Evolutionary conservation across 345 rosid species (phyloP).

Genomic region (Nasturtium officinale): DNA sequence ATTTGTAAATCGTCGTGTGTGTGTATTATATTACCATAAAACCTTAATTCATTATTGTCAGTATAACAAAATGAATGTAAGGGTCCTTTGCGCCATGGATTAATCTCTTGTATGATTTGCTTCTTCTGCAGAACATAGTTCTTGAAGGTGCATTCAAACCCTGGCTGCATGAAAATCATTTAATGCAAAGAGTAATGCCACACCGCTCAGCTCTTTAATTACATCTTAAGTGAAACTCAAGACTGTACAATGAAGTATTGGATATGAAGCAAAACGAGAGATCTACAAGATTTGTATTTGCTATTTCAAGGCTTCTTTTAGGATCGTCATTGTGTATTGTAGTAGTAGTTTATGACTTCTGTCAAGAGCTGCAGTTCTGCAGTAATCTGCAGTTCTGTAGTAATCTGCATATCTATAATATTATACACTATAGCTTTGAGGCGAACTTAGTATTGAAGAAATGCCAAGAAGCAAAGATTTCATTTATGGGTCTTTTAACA

Average conservation of each 20-base stretch:
- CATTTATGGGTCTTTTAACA: constrained; percentile 8
- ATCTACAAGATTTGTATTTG: constrained; percentile 1
- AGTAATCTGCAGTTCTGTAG: neutral
- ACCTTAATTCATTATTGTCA: neutral
- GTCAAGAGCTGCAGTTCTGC: neutral
- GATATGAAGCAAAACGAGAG: constrained; percentile 17
- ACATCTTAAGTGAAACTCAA: neutral
- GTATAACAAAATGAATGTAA: neutral
- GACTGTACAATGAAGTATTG: neutral
- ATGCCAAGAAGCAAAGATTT: neutral
- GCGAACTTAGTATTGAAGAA: neutral
- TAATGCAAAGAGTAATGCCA: constrained; percentile 22
- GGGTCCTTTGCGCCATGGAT: neutral
- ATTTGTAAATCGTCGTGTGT: neutral
- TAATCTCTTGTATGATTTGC: constrained; percentile 20
- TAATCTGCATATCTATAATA: neutral
- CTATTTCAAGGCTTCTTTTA: constrained; percentile 10
- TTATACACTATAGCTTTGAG: neutral
- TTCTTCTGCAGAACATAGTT: constrained; percentile 48
- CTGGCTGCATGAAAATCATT: constrained; percentile 50
- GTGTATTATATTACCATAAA: neutral
- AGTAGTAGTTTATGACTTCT: constrained; percentile 8
- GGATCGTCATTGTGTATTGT: neutral
- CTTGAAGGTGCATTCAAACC: constrained; percentile 59
- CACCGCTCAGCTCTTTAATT: neutral